A percentile compares a stretch with the other conserved stretches of the same genome.
phyloP scores from a whole-genome alignment of 345 rosid genomes.

The Gossypium thurberi region DNA sequence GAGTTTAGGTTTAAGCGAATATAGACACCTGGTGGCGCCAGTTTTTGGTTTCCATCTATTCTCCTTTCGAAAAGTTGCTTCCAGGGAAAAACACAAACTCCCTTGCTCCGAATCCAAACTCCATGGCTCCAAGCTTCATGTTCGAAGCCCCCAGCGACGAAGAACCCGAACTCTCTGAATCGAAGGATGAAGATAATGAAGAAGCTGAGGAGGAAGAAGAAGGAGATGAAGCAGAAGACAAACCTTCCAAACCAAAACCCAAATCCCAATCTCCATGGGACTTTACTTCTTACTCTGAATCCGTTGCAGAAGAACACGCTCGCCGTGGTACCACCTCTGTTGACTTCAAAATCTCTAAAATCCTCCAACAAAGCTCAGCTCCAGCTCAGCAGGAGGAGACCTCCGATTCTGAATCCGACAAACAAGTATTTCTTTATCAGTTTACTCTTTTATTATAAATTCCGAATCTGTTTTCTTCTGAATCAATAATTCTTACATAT shows the following conservation, averaged over 20 bases:
- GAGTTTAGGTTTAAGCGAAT: no score
- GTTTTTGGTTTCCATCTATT: no score
- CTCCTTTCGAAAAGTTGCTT: no score
- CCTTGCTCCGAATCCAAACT: not conserved
- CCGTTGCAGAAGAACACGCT: slow-evolving; percentile 85
- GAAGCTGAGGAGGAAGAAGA: slow-evolving; percentile 25
- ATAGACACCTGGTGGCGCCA: no score
- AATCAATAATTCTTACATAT: not conserved
- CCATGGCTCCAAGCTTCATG: slow-evolving; percentile 46
- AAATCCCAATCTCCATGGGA: slow-evolving; percentile 84
- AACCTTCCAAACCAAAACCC: slow-evolving; percentile 10
- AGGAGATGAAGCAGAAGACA: slow-evolving; percentile 24
- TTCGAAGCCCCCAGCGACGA: slow-evolving; percentile 70
- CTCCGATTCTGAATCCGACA: slow-evolving; percentile 52
- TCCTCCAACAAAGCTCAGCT: slow-evolving; percentile 35
- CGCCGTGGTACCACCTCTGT: slow-evolving; percentile 88
- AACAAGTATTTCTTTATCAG: slow-evolving; percentile 38
- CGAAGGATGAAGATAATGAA: slow-evolving; percentile 29
- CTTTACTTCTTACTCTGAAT: slow-evolving; percentile 69
- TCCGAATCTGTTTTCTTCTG: not conserved
- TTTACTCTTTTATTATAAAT: not conserved
- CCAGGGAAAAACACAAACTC: not conserved
- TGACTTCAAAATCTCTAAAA: slow-evolving; percentile 73
- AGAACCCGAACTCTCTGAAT: slow-evolving; percentile 36
- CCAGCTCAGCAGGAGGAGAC: slow-evolving; percentile 26